phyloP scores from a whole-genome alignment of 2,329 filamentous ascomycete genomes.

The Neocatenulostroma microsporum region DNA sequence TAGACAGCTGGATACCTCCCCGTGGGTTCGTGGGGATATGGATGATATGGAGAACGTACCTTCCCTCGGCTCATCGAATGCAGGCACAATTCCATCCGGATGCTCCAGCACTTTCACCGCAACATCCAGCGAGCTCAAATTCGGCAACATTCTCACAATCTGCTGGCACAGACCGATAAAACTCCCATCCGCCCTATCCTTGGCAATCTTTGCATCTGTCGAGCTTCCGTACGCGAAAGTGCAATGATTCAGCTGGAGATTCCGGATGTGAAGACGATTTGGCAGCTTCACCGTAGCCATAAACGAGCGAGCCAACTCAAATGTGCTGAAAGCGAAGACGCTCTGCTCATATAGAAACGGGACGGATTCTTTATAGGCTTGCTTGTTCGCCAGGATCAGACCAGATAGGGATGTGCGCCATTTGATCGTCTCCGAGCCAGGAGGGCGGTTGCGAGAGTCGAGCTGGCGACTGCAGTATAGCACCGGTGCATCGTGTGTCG shows the following conservation, averaged over 20 bases:
- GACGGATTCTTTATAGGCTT: neutral
- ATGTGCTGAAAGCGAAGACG: neutral
- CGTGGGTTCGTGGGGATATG: no score
- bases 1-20: no score
- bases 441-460: no score
- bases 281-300: neutral
- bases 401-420: neutral
- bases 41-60: no score
- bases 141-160: neutral
- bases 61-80: neutral
- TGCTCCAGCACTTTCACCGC: neutral
- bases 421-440: neutral
- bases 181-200: neutral
- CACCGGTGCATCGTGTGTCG: neutral
- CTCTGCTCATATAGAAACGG: neutral
- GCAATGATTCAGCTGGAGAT: neutral
- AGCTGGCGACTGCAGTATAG: no score
- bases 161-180: neutral
- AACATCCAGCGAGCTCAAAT: neutral
- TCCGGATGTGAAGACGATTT: neutral
- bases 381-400: slow-evolving; percentile 1
- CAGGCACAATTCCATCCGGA: slow-evolving; percentile 1
- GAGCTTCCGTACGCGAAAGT: neutral
- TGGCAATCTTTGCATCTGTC: neutral
- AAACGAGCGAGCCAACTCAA: neutral